Evolutionary conservation across 148 eudicot species (phyloP).

Genomic region (Euryodendron excelsum): DNA sequence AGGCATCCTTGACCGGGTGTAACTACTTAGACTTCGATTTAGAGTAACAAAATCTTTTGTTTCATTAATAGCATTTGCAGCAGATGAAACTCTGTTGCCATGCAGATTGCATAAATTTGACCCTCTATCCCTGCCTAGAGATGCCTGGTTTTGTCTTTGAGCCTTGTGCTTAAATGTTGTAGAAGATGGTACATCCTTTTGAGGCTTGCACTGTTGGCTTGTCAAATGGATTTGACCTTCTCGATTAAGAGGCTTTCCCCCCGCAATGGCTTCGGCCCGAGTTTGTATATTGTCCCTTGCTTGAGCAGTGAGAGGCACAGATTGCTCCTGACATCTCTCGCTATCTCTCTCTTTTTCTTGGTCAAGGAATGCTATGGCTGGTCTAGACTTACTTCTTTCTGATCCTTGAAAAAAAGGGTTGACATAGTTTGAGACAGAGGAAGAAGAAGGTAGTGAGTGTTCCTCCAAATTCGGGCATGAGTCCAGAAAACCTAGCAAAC

Average conservation of each 20-base stretch:
- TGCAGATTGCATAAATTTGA: slow-evolving; percentile 30
- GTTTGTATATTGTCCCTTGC: slow-evolving; percentile 20
- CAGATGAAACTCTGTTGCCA: slow-evolving; percentile 34
- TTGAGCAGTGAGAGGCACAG: slow-evolving; percentile 7
- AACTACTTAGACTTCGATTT: slow-evolving; percentile 42
- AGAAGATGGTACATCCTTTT: slow-evolving; percentile 34
- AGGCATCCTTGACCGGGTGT: slow-evolving; percentile 28
- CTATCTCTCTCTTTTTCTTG: slow-evolving; percentile 16
- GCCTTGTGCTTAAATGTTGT: slow-evolving; percentile 29
- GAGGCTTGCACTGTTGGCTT: slow-evolving; percentile 36
- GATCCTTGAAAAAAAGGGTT: slow-evolving; percentile 28
- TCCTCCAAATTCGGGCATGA: slow-evolving; percentile 24
- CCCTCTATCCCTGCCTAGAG: slow-evolving; percentile 32
- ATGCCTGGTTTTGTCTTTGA: slow-evolving; percentile 36
- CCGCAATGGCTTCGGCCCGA: slow-evolving; percentile 14
- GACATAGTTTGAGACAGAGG: slow-evolving; percentile 26
- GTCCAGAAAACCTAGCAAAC: slow-evolving; percentile 37
- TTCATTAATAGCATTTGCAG: slow-evolving; percentile 28
- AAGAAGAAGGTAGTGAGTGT: slow-evolving; percentile 20
- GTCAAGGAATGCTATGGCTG: slow-evolving; percentile 17
- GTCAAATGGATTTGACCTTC: slow-evolving; percentile 25
- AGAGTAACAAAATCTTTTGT: slow-evolving; percentile 46
- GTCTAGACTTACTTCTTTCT: slow-evolving; percentile 32
- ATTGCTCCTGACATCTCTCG: slow-evolving; percentile 13
- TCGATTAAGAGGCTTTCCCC: slow-evolving; percentile 25